These are phyloP conservation scores for Ulvella scutata DNA, from an alignment of 139 green algal genomes.

Conservation along the genomic window DNA sequence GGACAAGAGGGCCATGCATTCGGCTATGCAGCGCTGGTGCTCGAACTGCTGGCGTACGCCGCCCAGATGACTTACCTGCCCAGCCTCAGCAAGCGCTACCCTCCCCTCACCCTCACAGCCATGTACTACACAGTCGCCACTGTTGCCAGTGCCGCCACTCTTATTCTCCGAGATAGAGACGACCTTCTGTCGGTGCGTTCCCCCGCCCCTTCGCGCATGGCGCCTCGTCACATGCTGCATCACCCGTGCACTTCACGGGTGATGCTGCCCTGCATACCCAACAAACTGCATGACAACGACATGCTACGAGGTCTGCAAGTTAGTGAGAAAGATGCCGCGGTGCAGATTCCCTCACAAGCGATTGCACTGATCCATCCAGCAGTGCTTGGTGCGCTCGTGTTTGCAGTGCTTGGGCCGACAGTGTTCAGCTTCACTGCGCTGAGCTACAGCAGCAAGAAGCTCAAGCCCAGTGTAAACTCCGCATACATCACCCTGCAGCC, in stretches of 20 bases:
- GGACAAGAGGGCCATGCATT: not conserved
- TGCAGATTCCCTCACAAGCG: not conserved
- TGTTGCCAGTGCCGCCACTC: not conserved
- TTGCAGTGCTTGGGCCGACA: not conserved
- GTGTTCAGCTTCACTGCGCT: not conserved
- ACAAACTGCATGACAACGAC: not conserved
- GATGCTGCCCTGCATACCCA: not conserved
- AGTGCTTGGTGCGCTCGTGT: not conserved
- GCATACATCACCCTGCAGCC: not conserved
- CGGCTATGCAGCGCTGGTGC: not conserved
- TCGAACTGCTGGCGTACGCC: not conserved
- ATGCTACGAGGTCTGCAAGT: too few species aligned
- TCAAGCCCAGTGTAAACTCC: not conserved
- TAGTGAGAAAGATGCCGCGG: too few species aligned
- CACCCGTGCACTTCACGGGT: not conserved
- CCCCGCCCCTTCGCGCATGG: not conserved
- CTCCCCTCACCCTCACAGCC: not conserved
- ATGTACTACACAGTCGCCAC: not conserved
- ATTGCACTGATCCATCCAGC: not conserved
- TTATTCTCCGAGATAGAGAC: not conserved
- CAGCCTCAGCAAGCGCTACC: not conserved
- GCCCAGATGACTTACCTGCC: not conserved
- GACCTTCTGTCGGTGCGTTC: not conserved
- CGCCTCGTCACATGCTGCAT: not conserved
- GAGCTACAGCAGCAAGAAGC: not conserved